Evolutionary conservation across 2,329 filamentous ascomycete genomes (phyloP).

Genomic region (Neophaeococcomyces aloes): DNA sequence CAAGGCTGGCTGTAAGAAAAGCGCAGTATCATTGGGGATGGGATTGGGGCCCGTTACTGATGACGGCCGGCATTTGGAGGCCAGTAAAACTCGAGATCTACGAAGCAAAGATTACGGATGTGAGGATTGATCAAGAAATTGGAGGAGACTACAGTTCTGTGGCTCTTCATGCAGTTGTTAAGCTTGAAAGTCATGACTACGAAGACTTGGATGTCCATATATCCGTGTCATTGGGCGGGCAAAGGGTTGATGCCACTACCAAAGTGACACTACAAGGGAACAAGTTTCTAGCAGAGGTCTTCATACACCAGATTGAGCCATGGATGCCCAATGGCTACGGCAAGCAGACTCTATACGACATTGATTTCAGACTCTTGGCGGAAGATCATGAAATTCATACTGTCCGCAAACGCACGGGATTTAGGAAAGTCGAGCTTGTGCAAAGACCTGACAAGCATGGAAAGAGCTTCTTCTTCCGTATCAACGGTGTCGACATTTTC

Average conservation of each 20-base stretch:
- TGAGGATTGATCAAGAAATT: conserved; percentile 37
- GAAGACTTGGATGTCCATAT: conserved; percentile 23
- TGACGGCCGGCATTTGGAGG: conserved; percentile 56
- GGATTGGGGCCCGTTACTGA: conserved; percentile 58
- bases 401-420: conserved; percentile 40
- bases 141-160: conserved; percentile 29
- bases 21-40: conserved; percentile 59
- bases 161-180: conserved; percentile 28
- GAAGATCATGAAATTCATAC: conserved; percentile 30
- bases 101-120: conserved; percentile 45
- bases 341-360: conserved; percentile 45
- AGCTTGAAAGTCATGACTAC: conserved; percentile 23
- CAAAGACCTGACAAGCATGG: conserved; percentile 41
- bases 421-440: conserved; percentile 40
- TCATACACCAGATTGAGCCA: conserved; percentile 38
- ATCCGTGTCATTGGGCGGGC: conserved; percentile 22
- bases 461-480: conserved; percentile 53
- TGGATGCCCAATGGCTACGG: conserved; percentile 54
- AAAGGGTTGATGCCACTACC: conserved; percentile 27
- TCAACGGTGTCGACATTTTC: conserved; percentile 59
- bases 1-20: conserved; percentile 44
- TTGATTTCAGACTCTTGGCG: conserved; percentile 35
- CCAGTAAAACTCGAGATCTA: conserved; percentile 58
- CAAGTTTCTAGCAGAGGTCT: background rate
- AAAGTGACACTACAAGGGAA: background rate